Base-by-base conservation (phyloP, 2,329 filamentous ascomycete genomes). In the Dactylellina parvicollis region DNA sequence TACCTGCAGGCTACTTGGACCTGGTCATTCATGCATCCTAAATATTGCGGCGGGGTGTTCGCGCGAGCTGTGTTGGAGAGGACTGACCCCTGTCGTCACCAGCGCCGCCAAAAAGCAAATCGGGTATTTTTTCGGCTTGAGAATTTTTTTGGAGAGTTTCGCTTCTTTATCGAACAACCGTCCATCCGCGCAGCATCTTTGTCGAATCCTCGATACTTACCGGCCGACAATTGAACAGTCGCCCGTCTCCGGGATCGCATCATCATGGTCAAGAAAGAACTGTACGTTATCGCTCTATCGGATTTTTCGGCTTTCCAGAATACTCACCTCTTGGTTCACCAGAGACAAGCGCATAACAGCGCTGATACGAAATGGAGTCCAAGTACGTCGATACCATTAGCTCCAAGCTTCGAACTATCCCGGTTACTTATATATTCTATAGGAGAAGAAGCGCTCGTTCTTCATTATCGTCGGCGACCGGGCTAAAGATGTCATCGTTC, bases 381-480 rank as follows among this genome's bases (percentile, higher is more conserved):
- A 91, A 74, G 80, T 77, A 76, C 16, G 67, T 60, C 60, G 3
- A 60, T 44, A 50, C 18, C 16, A 14, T 10, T 22, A 9, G 14
- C n/a, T 24, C 9, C 38, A 32, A 26, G n/a, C 14, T 24, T 10
- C 30, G n/a, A 26, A 14, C n/a, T n/a, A n/a, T 10, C 9, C 0
- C 30, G 10, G 9, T 50, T 57, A 28, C 38, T 65, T 18, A 56
- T 38, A 18, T 7, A 12, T 32, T 24, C 4, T 12, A 67, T 16
- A 78, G 81, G 92, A 97, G 81, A 97, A 96, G 87, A 98, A 98
- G 84, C 88, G 95, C 81, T 96, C 91, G 83, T 97, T 99, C 84
- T 96, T 99, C 82, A 92, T 99, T 67, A 89, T 99, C 22, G 94
- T 99, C 47, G 95, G 95, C 79, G 92, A 99, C 81, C 88, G 88